Base-by-base conservation (phyloP, 208 protist species). In the Trypanosoma congolense region DNA sequence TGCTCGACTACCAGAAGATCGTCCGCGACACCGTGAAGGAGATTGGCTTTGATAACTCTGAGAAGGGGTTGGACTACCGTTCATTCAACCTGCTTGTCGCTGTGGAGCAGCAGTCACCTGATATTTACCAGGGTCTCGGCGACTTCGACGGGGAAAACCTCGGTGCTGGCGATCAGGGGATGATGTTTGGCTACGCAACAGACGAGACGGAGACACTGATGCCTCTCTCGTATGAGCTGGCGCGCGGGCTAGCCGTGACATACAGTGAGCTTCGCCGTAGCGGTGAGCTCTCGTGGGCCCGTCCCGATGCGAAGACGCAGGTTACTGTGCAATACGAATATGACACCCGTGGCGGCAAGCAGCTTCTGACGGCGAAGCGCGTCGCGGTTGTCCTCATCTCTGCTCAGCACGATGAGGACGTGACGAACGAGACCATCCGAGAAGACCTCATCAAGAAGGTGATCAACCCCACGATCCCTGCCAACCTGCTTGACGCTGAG, bases 321-420 rank as follows among this genome's bases (percentile, higher is more conserved):
- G 98, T 99, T 46, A 99, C 98, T 41, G 85, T 99, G 33, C 94
- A 99, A 78, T 99, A 99, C 85, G 75, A 95, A 65, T 83, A 96
- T 55, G 83, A 90, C 49, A 44, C 61, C 29, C 78, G 87, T 44
- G 78, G 82, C 55, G 75, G 70, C 59, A 40, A 40, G 35, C 35
- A 40, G 14, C 35, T 40, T 8, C 35, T 40, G 35, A 40, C 35
- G 35, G 35, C 35, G 35, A 40, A 40, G 35, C 35, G 35, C 35
- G 35, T 40, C 10, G 35, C 35, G 10, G 35, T 40, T 8, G 14
- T 40, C 35, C 35, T 40, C 35, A 40, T 40, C 35, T 40, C 35
- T 40, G 35, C 35, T n/a, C 35, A 40, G 35, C 35, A 40, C 35
- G 35, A 40, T 14, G 35, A 40, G 10, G 35, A 14, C 35, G 35